These are phyloP conservation scores for Penicillium digitatum DNA, from an alignment of 2,329 filamentous ascomycete genomes.

Conservation along the genomic window DNA sequence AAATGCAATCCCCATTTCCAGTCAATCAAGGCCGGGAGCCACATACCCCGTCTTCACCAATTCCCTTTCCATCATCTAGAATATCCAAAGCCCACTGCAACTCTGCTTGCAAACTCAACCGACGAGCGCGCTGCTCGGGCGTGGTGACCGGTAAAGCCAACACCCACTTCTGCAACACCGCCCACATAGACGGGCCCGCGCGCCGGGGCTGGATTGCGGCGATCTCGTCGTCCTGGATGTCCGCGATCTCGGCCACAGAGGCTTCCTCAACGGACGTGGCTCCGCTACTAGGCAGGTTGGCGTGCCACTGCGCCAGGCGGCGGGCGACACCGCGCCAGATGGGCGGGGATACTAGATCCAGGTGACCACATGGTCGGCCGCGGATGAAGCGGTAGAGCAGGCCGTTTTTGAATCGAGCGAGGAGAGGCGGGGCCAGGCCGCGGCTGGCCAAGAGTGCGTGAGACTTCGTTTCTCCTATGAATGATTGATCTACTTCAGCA, in stretches of 20 bases:
- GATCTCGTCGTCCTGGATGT: conserved; percentile 16
- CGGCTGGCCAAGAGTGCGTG: conserved; percentile 83
- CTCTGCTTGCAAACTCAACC: conserved; percentile 68
- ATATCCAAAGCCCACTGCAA: conserved; percentile 65
- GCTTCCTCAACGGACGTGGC: conserved; percentile 28
- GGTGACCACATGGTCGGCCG: conserved; percentile 72
- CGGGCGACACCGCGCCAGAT: conserved; percentile 81
- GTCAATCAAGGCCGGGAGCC: neutral
- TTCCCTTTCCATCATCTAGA: conserved; percentile 70
- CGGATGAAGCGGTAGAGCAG: conserved; percentile 90
- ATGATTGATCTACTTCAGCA: conserved; percentile 31
- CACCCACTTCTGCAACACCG: conserved; percentile 95
- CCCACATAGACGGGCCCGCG: conserved; percentile 84
- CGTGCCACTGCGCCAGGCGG: conserved; percentile 90
- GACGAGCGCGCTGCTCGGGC: conserved; percentile 63
- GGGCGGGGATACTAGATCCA: conserved; percentile 69
- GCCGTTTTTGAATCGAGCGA: conserved; percentile 92
- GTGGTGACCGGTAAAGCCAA: conserved; percentile 72
- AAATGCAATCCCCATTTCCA: neutral
- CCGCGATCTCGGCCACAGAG: conserved; percentile 14
- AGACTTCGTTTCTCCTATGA: conserved; percentile 57
- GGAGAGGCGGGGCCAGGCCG: conserved; percentile 76
- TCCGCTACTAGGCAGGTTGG: conserved; percentile 56
- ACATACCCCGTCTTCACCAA: conserved; percentile 68
- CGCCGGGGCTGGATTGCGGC: conserved; percentile 42